These are phyloP conservation scores for Datisca glomerata DNA, from an alignment of 306 rosid genomes.

Conservation along the genomic window DNA sequence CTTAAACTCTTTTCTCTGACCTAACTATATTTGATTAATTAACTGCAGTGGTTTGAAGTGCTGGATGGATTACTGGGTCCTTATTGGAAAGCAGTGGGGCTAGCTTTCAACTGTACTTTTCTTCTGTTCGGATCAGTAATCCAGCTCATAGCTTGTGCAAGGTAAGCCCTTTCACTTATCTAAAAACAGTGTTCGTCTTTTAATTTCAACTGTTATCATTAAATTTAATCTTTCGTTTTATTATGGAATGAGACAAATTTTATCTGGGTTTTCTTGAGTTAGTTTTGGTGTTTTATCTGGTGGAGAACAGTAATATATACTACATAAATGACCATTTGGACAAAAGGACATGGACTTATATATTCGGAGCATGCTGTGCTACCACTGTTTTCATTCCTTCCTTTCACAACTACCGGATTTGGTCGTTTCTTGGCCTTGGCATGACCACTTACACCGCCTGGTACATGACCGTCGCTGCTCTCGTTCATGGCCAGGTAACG, in stretches of 20 bases:
- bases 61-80: slow-evolving; percentile 93
- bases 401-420: slow-evolving; percentile 89
- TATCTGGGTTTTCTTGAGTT: neutral
- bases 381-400: slow-evolving; percentile 95
- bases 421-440: slow-evolving; percentile 96
- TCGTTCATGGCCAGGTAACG: slow-evolving; percentile 74
- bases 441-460: slow-evolving; percentile 99
- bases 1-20: too few species aligned
- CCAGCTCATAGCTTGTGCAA: slow-evolving; percentile 97
- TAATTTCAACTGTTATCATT: too few species aligned
- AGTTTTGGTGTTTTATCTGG: neutral
- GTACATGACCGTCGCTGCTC: slow-evolving; percentile 64
- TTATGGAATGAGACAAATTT: neutral
- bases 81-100: slow-evolving; percentile 83
- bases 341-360: slow-evolving; percentile 94
- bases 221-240: too few species aligned
- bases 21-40: too few species aligned
- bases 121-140: slow-evolving; percentile 95
- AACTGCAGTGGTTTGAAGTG: slow-evolving; percentile 93
- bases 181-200: too few species aligned
- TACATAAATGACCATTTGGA: slow-evolving; percentile 84
- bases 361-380: slow-evolving; percentile 98
- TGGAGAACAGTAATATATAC: slow-evolving; percentile 66
- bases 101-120: slow-evolving; percentile 96
- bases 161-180: slow-evolving; percentile 34